Evolutionary conservation across 176 grass and related monocot species (phyloP).

Genomic region (Zoysia japonica): DNA sequence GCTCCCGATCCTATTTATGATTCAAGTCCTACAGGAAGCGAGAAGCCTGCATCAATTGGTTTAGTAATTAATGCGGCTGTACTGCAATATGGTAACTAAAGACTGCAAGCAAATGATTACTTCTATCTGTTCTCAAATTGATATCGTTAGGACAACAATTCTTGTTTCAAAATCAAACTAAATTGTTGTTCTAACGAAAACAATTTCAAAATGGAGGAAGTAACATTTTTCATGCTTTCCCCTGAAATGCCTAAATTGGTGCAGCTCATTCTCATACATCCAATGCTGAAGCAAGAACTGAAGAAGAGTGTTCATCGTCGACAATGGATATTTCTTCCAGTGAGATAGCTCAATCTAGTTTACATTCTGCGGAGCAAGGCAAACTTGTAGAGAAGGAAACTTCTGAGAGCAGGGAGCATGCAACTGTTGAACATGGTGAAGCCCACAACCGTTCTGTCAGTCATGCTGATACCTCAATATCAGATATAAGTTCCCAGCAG

Average conservation of each 20-base stretch:
- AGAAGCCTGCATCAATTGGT: conserved; percentile 43
- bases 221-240: background rate
- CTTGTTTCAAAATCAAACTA: too few species aligned
- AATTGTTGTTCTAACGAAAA: too few species aligned
- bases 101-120: background rate
- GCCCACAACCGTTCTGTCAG: background rate
- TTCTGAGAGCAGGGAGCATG: conserved; percentile 32
- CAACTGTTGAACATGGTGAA: conserved; percentile 23
- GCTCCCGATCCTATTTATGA: conserved; percentile 50
- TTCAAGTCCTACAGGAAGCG: conserved; percentile 49
- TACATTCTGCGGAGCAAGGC: conserved; percentile 37
- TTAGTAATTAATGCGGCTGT: conserved; percentile 39
- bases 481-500: conserved; percentile 8
- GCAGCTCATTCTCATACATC: conserved; percentile 28
- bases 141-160: too few species aligned
- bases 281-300: conserved; percentile 7
- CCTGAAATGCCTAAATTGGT: background rate
- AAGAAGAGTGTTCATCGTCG: conserved; percentile 21
- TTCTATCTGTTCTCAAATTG: background rate
- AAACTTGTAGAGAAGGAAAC: conserved; percentile 18
- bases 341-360: conserved; percentile 25
- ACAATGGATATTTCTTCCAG: background rate
- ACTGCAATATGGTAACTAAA: conserved; percentile 39
- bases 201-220: too few species aligned
- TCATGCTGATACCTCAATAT: conserved; percentile 3